Conservation (phyloP, 2,329 filamentous ascomycete genomes). For the Penicillium sp. region DNA sequence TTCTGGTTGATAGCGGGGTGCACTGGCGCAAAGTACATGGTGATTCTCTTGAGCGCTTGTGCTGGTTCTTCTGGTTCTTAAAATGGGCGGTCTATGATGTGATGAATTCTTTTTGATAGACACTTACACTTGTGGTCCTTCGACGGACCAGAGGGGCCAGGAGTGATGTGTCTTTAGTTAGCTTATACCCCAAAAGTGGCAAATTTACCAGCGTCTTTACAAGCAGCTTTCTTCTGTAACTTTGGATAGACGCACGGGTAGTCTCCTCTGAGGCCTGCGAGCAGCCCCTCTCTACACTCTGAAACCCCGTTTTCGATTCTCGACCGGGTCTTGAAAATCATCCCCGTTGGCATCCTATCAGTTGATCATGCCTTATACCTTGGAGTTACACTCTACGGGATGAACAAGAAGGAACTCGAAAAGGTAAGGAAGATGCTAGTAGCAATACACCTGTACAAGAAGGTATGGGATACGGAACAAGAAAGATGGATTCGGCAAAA, state of each 20-base stretch:
- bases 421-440: neutral
- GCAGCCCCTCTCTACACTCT: too few species aligned
- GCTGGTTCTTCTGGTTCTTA: neutral
- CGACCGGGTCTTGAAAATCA: too few species aligned
- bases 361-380: too few species aligned
- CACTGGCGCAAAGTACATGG: too few species aligned
- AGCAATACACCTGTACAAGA: neutral
- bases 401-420: neutral
- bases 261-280: too few species aligned
- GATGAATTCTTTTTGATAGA: slow-evolving; percentile 1
- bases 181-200: neutral
- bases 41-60: slow-evolving; percentile 2
- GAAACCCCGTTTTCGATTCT: too few species aligned
- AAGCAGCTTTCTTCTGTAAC: neutral
- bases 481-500: slow-evolving; percentile 2
- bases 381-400: neutral
- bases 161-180: neutral
- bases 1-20: neutral
- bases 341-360: too few species aligned
- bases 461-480: neutral
- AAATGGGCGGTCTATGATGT: slow-evolving; percentile 4
- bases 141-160: neutral
- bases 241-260: too few species aligned
- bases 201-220: neutral
- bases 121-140: neutral